Percentiles rank a stretch among this genome's conserved stretches.
Conservation (phyloP, 345 rosid genomes). For the Pistacia vera region DNA sequence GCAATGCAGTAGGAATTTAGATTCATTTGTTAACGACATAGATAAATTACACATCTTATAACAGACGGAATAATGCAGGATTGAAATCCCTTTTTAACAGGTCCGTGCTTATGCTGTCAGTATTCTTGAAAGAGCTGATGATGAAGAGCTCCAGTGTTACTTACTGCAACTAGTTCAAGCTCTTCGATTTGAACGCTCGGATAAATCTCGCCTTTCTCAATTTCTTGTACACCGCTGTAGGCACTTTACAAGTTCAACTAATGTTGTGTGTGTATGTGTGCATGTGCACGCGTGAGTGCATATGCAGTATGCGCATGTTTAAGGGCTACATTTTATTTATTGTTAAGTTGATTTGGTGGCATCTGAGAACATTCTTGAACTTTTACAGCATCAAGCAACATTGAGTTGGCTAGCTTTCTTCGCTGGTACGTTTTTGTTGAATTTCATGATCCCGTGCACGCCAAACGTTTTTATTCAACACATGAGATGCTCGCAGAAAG, state of each 20-base stretch:
- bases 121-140: constrained; percentile 97
- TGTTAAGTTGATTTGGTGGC: constrained; percentile 16
- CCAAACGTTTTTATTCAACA: constrained; percentile 78
- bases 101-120: constrained; percentile 99
- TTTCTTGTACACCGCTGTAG: constrained; percentile 93
- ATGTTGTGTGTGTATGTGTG: background rate
- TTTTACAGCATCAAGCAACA: constrained; percentile 75
- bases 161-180: constrained; percentile 99
- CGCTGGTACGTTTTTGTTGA: constrained; percentile 98
- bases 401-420: constrained; percentile 92
- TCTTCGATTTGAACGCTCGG: constrained; percentile 95
- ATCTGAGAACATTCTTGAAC: constrained; percentile 30
- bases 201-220: constrained; percentile 91
- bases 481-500: constrained; percentile 76
- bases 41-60: background rate
- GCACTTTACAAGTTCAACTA: constrained; percentile 20
- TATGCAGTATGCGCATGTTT: background rate
- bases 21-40: too few species aligned
- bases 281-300: background rate
- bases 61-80: constrained; percentile 15
- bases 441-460: constrained; percentile 80
- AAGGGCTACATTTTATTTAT: constrained; percentile 12
- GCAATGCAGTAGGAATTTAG: too few species aligned
- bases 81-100: constrained; percentile 43
- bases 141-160: constrained; percentile 98